Percentiles rank a stretch among this genome's conserved stretches.
Conservation (phyloP, 2,329 filamentous ascomycete species). For the Pyrenophora seminiperda region DNA sequence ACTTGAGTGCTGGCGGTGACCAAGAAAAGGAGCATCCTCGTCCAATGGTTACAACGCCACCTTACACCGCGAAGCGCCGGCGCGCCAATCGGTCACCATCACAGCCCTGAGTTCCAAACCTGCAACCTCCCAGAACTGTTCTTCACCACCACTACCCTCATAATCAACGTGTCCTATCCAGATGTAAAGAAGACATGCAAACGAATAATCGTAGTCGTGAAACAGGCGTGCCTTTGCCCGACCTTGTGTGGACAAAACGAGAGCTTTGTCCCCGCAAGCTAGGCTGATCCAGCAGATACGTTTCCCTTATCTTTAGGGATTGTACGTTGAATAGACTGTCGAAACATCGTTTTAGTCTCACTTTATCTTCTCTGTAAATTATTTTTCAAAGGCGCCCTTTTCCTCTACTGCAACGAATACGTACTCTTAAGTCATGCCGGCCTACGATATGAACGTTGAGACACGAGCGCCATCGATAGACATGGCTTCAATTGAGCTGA, state of each 20-base stretch:
- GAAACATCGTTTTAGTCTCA: background rate
- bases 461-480: slow-evolving; percentile 19
- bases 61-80: background rate
- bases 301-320: slow-evolving; percentile 1
- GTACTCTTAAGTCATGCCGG: background rate
- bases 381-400: background rate
- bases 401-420: background rate
- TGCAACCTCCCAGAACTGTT: background rate
- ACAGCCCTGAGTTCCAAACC: slow-evolving; percentile 2
- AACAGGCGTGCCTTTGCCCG: background rate
- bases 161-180: background rate
- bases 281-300: background rate
- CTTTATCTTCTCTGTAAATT: background rate
- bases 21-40: no score
- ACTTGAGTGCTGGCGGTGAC: no score
- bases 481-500: slow-evolving; percentile 19
- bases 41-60: background rate
- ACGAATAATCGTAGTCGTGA: background rate
- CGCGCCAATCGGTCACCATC: slow-evolving; percentile 6
- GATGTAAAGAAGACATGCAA: background rate
- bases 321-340: background rate
- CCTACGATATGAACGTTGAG: slow-evolving; percentile 12
- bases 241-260: background rate
- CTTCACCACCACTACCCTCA: slow-evolving; percentile 7
- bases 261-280: slow-evolving; percentile 1